These are phyloP conservation scores for Sungouiella thailandica DNA, from an alignment of 805 yeast species.

Conservation along the genomic window DNA sequence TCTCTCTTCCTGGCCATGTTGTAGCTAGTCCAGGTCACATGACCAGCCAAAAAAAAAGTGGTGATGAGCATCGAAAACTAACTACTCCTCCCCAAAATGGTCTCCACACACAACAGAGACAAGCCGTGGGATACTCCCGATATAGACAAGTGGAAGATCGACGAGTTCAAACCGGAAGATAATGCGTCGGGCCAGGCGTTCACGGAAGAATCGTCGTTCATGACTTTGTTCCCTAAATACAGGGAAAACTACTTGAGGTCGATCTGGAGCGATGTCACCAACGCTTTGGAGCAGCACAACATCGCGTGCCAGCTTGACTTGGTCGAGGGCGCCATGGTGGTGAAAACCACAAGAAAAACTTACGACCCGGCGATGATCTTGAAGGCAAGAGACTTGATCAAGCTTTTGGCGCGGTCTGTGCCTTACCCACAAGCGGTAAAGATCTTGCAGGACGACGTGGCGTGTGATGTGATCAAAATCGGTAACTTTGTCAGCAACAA, in stretches of 20 bases:
- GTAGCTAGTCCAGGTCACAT: neutral
- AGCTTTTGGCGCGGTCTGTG: slow-evolving; percentile 89
- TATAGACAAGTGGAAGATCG: slow-evolving; percentile 87
- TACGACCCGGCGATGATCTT: slow-evolving; percentile 91
- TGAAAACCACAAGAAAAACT: slow-evolving; percentile 91
- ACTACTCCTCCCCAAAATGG: slow-evolving; percentile 46
- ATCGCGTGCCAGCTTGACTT: slow-evolving; percentile 82
- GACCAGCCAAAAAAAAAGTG: slow-evolving; percentile 1
- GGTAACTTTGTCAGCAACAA: slow-evolving; percentile 85
- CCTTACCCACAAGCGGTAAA: slow-evolving; percentile 96
- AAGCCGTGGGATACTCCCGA: slow-evolving; percentile 98
- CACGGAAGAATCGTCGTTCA: slow-evolving; percentile 92
- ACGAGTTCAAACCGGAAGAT: slow-evolving; percentile 86
- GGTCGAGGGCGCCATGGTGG: slow-evolving; percentile 97
- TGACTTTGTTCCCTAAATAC: slow-evolving; percentile 94
- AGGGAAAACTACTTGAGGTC: slow-evolving; percentile 85
- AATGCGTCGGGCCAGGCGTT: slow-evolving; percentile 82
- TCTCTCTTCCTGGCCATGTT: neutral
- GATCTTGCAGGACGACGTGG: slow-evolving; percentile 84
- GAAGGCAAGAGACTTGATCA: slow-evolving; percentile 92
- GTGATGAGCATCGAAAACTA: slow-evolving; percentile 4
- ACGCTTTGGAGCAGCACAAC: slow-evolving; percentile 64
- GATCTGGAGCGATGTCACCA: slow-evolving; percentile 92
- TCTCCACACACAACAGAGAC: slow-evolving; percentile 87
- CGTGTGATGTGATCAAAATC: slow-evolving; percentile 94